phyloP scores from a whole-genome alignment of 2,329 filamentous ascomycete genomes.

The Colletotrichum sublineola region DNA sequence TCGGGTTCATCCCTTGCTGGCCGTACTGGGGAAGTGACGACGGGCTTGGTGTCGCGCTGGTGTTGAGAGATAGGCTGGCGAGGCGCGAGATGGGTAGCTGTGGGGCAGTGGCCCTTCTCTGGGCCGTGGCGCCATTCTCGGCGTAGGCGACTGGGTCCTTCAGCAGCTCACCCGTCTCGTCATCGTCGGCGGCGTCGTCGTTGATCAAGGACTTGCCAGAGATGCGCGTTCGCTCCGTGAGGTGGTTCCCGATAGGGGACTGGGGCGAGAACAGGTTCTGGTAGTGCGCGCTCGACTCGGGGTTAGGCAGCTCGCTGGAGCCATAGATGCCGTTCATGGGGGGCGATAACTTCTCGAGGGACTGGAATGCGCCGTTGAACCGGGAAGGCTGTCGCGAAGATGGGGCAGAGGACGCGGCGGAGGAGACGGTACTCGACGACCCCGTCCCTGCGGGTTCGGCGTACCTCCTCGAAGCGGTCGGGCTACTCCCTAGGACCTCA shows the following conservation, averaged over 20 bases:
- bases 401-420: conserved; percentile 57
- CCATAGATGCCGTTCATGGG: conserved; percentile 68
- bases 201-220: conserved; percentile 81
- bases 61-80: conserved; percentile 78
- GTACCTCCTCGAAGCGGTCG: conserved; percentile 49
- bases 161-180: conserved; percentile 79
- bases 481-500: conserved; percentile 66
- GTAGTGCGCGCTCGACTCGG: conserved; percentile 66
- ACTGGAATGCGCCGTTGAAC: conserved; percentile 71
- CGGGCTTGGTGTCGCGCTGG: conserved; percentile 63
- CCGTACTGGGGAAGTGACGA: conserved; percentile 65
- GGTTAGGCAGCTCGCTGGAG: conserved; percentile 70
- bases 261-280: conserved; percentile 79
- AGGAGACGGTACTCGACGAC: conserved; percentile 54
- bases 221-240: conserved; percentile 71
- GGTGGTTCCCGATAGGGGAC: conserved; percentile 78
- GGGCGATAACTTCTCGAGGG: conserved; percentile 72
- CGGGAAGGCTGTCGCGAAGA: conserved; percentile 69
- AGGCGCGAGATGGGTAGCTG: conserved; percentile 79
- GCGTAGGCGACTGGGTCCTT: conserved; percentile 81
- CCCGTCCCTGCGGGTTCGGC: conserved; percentile 44
- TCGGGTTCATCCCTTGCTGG: conserved; percentile 47
- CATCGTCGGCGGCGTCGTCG: conserved; percentile 72
- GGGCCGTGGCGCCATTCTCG: conserved; percentile 69
- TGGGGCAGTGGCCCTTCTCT: conserved; percentile 78